Evolutionary conservation across 2,329 filamentous ascomycete genomes (phyloP).

Genomic region (Epichloe festucae): DNA sequence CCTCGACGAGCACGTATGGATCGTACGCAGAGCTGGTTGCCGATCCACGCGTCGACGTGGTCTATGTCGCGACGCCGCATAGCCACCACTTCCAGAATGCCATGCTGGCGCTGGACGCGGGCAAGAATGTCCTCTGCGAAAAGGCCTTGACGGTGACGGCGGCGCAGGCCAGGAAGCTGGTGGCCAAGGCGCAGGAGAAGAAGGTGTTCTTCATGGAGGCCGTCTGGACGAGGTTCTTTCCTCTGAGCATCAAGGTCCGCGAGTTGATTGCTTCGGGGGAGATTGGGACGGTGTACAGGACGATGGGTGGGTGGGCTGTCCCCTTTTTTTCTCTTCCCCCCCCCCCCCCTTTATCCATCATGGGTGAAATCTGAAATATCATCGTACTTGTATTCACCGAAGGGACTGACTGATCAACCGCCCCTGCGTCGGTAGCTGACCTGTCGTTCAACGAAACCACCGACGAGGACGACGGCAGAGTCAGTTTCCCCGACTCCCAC

Average conservation of each 20-base stretch:
- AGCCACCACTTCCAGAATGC: constrained; percentile 88
- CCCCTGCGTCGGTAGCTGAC: constrained; percentile 30
- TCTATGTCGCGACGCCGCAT: constrained; percentile 85
- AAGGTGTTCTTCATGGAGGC: constrained; percentile 71
- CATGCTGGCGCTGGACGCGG: constrained; percentile 69
- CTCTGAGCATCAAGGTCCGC: constrained; percentile 62
- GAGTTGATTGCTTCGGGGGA: constrained; percentile 43
- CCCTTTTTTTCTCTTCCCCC: background rate
- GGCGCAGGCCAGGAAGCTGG: constrained; percentile 58
- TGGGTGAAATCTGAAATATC: too few relatives aligned
- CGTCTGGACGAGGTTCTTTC: constrained; percentile 84
- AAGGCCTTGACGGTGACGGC: constrained; percentile 83
- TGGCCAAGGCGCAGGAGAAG: constrained; percentile 59
- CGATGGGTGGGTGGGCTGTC: constrained; percentile 34
- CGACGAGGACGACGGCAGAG: constrained; percentile 34
- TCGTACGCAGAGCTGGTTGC: constrained; percentile 71
- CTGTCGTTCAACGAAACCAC: constrained; percentile 47
- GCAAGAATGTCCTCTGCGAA: constrained; percentile 83
- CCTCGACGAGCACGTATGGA: constrained; percentile 58
- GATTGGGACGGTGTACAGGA: constrained; percentile 49
- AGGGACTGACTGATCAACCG: background rate
- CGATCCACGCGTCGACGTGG: constrained; percentile 66
- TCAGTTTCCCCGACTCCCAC: constrained; percentile 47
- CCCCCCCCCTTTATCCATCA: background rate
- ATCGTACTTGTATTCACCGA: too few relatives aligned